Percentiles rank a stretch among this genome's conserved stretches.
Conservation (phyloP, 2,329 filamentous ascomycete species). For the Neofusicoccum laricinum region DNA sequence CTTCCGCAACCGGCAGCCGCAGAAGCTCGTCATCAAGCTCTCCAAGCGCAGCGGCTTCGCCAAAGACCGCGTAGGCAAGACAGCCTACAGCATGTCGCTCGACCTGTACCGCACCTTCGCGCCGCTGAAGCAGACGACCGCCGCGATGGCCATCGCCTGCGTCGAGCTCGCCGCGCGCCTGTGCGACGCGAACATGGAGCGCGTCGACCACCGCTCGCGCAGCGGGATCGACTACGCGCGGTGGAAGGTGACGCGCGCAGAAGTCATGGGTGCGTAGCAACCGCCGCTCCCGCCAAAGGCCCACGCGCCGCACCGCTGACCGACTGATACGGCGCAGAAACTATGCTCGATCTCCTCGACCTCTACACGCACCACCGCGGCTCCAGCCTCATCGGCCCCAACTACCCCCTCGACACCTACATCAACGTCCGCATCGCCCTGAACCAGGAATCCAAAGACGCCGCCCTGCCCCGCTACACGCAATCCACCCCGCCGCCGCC, state of each 20-base stretch:
- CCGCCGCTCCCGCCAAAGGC: too few relatives aligned
- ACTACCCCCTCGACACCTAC: constrained; percentile 72
- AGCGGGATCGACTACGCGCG: constrained; percentile 44
- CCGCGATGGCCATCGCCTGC: constrained; percentile 79
- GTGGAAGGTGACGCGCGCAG: constrained; percentile 44
- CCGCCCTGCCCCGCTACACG: constrained; percentile 46
- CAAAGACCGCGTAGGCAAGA: constrained; percentile 56
- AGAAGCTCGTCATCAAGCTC: constrained; percentile 80
- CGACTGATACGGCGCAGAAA: too few relatives aligned
- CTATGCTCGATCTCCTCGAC: constrained; percentile 84
- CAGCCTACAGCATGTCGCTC: constrained; percentile 77
- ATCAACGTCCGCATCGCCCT: constrained; percentile 83
- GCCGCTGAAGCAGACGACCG: constrained; percentile 82
- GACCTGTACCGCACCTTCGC: constrained; percentile 93
- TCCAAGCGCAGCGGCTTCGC: constrained; percentile 58
- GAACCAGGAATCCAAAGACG: constrained; percentile 72
- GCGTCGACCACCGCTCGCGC: constrained; percentile 38
- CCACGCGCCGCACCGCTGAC: too few relatives aligned
- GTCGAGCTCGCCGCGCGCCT: constrained; percentile 77
- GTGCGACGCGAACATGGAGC: constrained; percentile 53
- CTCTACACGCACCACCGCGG: constrained; percentile 83
- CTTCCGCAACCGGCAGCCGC: constrained; percentile 84
- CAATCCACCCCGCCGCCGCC: constrained; percentile 44
- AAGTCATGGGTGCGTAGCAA: constrained; percentile 41
- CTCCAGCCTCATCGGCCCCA: constrained; percentile 69